Evolutionary conservation across 1,284 basidiomycete genomes (phyloP).

Genomic region (Leccinum subrobustum): DNA sequence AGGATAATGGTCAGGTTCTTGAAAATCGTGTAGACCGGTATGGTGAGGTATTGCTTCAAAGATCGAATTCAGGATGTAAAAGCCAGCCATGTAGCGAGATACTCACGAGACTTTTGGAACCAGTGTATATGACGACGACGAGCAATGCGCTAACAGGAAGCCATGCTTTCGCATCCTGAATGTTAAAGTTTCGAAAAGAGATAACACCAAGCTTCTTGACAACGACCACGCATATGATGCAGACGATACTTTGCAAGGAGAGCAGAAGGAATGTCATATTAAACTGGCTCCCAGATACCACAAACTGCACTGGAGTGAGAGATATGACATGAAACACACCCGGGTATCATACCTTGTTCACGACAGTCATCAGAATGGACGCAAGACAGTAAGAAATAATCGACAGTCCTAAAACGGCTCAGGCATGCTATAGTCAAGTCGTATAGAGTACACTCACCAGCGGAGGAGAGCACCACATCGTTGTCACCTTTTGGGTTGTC

Average conservation of each 20-base stretch:
- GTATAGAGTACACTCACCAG: conserved; percentile 20
- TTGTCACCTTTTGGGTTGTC: conserved; percentile 22
- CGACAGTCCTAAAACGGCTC: conserved; percentile 55
- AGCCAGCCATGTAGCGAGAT: not conserved
- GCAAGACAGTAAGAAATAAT: conserved; percentile 91
- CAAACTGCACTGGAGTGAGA: conserved; percentile 57
- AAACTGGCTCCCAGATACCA: conserved; percentile 92
- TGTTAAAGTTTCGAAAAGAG: conserved; percentile 84
- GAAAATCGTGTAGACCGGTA: conserved; percentile 97
- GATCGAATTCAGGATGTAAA: not conserved
- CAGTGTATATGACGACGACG: conserved; percentile 96
- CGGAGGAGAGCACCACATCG: conserved; percentile 17
- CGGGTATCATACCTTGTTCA: conserved; percentile 81
- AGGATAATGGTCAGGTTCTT: conserved; percentile 99
- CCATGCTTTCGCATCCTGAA: conserved; percentile 88
- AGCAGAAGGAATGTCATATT: conserved; percentile 97
- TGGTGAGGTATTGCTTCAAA: conserved; percentile 84
- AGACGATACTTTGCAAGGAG: conserved; percentile 89
- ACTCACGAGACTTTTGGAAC: conserved; percentile 92
- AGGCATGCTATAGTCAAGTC: not conserved
- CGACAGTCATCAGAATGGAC: conserved; percentile 96
- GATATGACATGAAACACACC: conserved; percentile 1
- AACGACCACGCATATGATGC: conserved; percentile 71
- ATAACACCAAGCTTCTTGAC: conserved; percentile 86
- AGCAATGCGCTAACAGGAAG: conserved; percentile 92